These are phyloP conservation scores for Hymenoscyphus linearis DNA, from an alignment of 2,329 filamentous ascomycete genomes.

Conservation along the genomic window DNA sequence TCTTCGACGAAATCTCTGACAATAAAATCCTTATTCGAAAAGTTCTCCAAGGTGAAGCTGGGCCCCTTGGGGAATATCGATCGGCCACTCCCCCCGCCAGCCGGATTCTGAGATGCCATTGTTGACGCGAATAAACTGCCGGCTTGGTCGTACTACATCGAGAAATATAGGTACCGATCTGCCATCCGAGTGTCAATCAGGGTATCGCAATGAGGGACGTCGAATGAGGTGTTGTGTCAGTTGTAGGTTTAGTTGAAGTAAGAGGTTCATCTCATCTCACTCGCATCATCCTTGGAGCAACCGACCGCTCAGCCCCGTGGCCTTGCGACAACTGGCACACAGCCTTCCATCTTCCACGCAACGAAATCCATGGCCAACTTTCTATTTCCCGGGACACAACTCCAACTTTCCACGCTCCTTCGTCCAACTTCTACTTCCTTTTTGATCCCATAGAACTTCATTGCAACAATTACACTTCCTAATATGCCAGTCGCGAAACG, in stretches of 20 bases:
- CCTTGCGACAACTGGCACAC: conserved; percentile 11
- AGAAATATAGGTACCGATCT: conserved; percentile 9
- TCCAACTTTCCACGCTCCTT: conserved; percentile 1
- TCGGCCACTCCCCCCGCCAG: conserved; percentile 23
- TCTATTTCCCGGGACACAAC: not conserved
- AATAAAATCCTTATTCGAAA: conserved; percentile 88
- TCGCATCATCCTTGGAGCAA: no score
- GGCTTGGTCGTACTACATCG: conserved; percentile 21
- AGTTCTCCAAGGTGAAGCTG: conserved; percentile 82
- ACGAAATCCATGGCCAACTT: not conserved
- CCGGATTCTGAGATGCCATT: conserved; percentile 27
- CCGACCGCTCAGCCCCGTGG: conserved; percentile 12
- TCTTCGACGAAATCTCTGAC: conserved; percentile 96
- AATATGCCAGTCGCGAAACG: conserved; percentile 25
- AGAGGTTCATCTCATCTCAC: not conserved
- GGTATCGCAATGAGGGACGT: not conserved
- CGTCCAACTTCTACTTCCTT: not conserved
- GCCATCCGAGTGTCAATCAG: not conserved
- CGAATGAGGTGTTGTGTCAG: not conserved
- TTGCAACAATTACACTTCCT: not conserved
- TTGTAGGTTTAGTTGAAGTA: not conserved
- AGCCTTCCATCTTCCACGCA: conserved; percentile 3
- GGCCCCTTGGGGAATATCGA: conserved; percentile 72
- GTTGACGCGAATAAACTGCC: conserved; percentile 13
- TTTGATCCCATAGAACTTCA: conserved; percentile 1